These are phyloP conservation scores for Arxiozyma bovina DNA, from an alignment of 1,139 yeast species.

Conservation along the genomic window DNA sequence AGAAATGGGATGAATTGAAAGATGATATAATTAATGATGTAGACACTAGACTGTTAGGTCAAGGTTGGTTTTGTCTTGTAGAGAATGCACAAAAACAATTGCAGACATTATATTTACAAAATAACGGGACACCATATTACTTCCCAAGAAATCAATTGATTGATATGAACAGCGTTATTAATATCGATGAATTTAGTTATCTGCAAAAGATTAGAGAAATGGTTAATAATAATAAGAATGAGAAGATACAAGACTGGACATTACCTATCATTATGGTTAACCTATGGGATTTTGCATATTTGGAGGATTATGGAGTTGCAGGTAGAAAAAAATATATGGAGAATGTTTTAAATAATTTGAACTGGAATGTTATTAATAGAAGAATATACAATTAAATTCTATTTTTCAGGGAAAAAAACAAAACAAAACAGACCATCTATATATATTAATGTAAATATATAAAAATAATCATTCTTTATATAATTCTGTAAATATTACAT, in stretches of 20 bases:
- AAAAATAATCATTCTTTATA: background rate
- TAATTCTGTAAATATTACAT: slow-evolving; percentile 1
- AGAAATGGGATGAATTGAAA: slow-evolving; percentile 28
- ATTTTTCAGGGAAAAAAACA: too few species aligned
- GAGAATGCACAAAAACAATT: slow-evolving; percentile 64
- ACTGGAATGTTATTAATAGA: slow-evolving; percentile 78
- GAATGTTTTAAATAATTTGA: slow-evolving; percentile 67
- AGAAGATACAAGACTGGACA: slow-evolving; percentile 52
- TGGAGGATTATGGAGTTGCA: slow-evolving; percentile 71
- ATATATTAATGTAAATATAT: too few species aligned
- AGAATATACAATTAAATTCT: slow-evolving; percentile 36
- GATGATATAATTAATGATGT: slow-evolving; percentile 37
- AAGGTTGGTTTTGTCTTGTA: slow-evolving; percentile 85
- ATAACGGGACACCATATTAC: slow-evolving; percentile 87
- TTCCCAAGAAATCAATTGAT: slow-evolving; percentile 64
- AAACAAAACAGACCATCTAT: too few species aligned
- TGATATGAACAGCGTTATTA: slow-evolving; percentile 62
- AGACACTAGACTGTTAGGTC: slow-evolving; percentile 44
- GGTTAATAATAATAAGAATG: slow-evolving; percentile 24
- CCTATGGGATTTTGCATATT: slow-evolving; percentile 82
- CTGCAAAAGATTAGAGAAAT: slow-evolving; percentile 42
- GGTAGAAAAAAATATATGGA: slow-evolving; percentile 69
- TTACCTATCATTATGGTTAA: slow-evolving; percentile 74
- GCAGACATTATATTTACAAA: slow-evolving; percentile 55
- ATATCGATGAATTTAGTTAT: slow-evolving; percentile 42